phyloP scores from a whole-genome alignment of 352 stramenopile species.

The Phytophthora europaea region DNA sequence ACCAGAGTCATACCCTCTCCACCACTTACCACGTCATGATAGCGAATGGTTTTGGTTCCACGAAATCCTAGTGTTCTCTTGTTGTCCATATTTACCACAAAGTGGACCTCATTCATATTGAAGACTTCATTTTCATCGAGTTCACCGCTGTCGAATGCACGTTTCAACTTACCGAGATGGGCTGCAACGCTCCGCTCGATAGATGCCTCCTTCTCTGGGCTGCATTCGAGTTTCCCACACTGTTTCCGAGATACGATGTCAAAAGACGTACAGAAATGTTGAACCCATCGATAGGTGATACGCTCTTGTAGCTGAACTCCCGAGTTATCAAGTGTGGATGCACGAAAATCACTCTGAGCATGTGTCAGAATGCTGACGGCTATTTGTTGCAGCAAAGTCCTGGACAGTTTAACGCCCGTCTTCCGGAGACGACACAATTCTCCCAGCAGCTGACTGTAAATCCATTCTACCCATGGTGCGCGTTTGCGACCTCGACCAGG shows the following conservation, averaged over 20 bases:
- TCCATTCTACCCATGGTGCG: too few relatives aligned
- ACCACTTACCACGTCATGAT: background rate
- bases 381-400: too few relatives aligned
- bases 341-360: too few relatives aligned
- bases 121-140: conserved; percentile 3
- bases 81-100: conserved; percentile 10
- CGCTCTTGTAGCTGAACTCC: too few relatives aligned
- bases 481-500: too few relatives aligned
- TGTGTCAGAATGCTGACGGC: too few relatives aligned
- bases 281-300: too few relatives aligned
- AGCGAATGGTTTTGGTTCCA: conserved; percentile 3
- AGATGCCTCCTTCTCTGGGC: background rate
- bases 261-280: too few relatives aligned
- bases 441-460: too few relatives aligned
- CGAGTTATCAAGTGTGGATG: too few relatives aligned
- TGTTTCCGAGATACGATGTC: background rate
- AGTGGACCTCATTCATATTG: conserved; percentile 8
- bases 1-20: background rate
- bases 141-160: conserved; percentile 1
- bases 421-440: too few relatives aligned
- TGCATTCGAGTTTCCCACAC: background rate
- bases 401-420: too few relatives aligned
- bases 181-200: conserved; percentile 1
- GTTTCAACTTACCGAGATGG: conserved; percentile 1
- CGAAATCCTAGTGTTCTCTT: conserved; percentile 5